phyloP scores from a whole-genome alignment of 139 green algal species.

The Asterochloris sp. region DNA sequence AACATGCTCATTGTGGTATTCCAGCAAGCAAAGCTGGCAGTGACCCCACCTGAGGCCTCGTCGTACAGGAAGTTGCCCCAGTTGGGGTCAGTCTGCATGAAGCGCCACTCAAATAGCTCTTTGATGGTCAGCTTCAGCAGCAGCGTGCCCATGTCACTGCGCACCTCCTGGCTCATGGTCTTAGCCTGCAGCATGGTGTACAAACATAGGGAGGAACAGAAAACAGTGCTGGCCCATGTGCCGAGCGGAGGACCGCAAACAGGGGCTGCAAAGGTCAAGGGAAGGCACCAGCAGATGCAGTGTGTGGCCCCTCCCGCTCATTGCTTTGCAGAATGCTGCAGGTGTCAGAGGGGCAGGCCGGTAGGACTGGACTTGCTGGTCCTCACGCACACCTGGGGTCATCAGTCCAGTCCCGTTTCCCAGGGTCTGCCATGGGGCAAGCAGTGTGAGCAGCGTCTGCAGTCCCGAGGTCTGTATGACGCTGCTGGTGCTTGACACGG shows the following conservation, averaged over 20 bases:
- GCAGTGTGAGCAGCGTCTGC: no score
- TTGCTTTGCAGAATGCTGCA: not conserved
- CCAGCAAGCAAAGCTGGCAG: not conserved
- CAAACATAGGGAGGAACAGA: no score
- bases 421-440: no score
- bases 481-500: no score
- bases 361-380: not conserved
- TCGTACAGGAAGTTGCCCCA: slow-evolving; percentile 98
- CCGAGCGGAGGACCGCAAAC: no score
- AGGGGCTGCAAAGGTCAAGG: no score
- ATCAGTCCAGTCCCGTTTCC: no score
- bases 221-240: not conserved
- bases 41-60: slow-evolving; percentile 14
- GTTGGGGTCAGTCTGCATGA: slow-evolving; percentile 97
- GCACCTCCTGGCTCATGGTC: slow-evolving; percentile 57
- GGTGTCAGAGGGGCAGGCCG: not conserved
- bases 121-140: slow-evolving; percentile 85
- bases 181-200: slow-evolving; percentile 42
- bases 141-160: slow-evolving; percentile 70
- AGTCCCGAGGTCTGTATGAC: no score
- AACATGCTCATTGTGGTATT: no score
- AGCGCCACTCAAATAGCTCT: slow-evolving; percentile 92
- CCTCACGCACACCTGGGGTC: not conserved
- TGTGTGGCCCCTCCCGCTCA: no score
- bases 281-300: no score